Evolutionary conservation across 441 rosid genomes (phyloP).

Genomic region (Corymbia calophylla): DNA sequence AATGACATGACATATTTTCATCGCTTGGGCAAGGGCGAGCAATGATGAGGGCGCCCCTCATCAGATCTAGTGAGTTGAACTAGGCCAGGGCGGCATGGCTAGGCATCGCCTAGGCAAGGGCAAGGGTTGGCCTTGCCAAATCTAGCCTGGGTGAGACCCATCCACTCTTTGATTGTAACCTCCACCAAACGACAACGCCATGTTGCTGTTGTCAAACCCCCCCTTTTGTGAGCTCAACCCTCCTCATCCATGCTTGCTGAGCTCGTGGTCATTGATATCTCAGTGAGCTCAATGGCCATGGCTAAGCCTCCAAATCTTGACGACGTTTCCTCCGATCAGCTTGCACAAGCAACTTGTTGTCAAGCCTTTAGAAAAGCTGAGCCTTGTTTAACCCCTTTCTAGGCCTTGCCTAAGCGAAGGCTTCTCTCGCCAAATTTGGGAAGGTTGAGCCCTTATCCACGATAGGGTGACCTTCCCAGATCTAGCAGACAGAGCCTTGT

Average conservation of each 20-base stretch:
- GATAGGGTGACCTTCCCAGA: no score
- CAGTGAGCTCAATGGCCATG: neutral
- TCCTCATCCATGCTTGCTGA: neutral
- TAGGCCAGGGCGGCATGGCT: no score
- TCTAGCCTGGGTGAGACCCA: neutral
- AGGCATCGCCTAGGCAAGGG: no score
- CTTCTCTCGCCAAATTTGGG: no score
- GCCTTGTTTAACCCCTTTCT: neutral
- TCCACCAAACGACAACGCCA: neutral
- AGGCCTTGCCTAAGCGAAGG: no score
- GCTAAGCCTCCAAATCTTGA: neutral
- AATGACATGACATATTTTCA: neutral
- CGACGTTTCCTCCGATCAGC: neutral
- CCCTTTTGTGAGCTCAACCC: neutral
- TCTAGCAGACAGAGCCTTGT: no score
- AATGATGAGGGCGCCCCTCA: no score
- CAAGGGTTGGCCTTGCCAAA: neutral
- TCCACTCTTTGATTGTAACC: neutral
- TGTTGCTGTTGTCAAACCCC: neutral
- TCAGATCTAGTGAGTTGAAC: no score
- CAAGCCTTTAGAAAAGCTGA: neutral
- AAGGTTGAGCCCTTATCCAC: no score
- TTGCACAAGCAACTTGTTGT: neutral
- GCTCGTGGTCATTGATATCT: neutral
- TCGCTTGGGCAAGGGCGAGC: no score